A percentile compares a stretch with the other conserved stretches of the same genome.
Conservation (phyloP, 148 eudicot species). For the Amaranthus cruentus region DNA sequence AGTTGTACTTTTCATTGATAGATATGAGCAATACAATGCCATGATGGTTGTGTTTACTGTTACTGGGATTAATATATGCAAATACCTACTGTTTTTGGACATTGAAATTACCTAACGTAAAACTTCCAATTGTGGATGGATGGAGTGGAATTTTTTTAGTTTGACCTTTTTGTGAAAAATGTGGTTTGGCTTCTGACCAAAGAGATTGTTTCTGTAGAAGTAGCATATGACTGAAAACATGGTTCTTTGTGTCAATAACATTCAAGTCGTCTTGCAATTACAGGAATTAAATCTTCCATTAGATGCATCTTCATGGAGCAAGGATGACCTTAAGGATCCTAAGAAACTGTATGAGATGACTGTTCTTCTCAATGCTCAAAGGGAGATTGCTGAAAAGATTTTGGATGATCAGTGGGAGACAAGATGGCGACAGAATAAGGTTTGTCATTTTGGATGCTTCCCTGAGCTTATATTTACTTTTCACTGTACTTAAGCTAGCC, state of each 20-base stretch:
- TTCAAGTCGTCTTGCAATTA: conserved; percentile 1
- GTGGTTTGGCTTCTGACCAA: not conserved
- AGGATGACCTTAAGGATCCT: conserved; percentile 87
- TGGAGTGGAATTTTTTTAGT: no score
- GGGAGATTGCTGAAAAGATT: conserved; percentile 70
- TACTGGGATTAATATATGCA: no score
- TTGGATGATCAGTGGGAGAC: conserved; percentile 90
- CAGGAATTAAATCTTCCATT: conserved; percentile 83
- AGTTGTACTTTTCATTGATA: no score
- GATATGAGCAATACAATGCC: no score
- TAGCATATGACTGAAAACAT: not conserved
- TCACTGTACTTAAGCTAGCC: not conserved
- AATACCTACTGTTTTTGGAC: no score
- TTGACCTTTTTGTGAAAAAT: not conserved
- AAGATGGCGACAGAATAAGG: conserved; percentile 89
- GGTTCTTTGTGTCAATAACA: no score
- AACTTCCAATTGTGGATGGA: no score
- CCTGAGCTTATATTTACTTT: not conserved
- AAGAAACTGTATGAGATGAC: conserved; percentile 81
- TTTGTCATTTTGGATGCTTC: conserved; percentile 15
- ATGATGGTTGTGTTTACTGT: no score
- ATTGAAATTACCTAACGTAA: no score
- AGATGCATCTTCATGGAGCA: conserved; percentile 73
- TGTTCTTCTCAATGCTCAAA: conserved; percentile 82
- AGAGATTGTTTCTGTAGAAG: not conserved